A percentile compares a stretch with the other conserved stretches of the same genome.
Evolutionary conservation across 768 basidiomycete species (phyloP).

Genomic region (Lactifluus subvellereus): DNA sequence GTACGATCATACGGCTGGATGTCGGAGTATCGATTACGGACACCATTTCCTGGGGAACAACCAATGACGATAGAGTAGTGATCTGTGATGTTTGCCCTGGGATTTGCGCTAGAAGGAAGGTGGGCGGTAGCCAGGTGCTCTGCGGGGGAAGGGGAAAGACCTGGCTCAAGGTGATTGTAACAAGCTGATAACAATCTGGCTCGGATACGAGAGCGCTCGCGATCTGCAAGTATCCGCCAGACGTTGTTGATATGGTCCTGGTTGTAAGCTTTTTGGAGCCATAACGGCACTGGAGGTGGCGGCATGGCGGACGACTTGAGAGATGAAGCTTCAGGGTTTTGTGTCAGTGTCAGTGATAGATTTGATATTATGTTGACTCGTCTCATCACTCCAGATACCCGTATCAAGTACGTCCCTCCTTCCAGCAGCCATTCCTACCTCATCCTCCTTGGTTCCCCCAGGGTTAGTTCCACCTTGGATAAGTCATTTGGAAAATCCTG

Average conservation of each 20-base stretch:
- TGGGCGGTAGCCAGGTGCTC: conserved; percentile 2
- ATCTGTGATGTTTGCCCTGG: conserved; percentile 28
- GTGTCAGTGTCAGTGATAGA: no score
- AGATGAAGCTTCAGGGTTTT: not conserved
- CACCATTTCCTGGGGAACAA: conserved; percentile 37
- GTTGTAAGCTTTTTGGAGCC: conserved; percentile 29
- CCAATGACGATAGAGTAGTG: conserved; percentile 58
- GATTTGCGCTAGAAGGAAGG: conserved; percentile 22
- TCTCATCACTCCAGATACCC: conserved; percentile 22
- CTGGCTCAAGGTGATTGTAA: conserved; percentile 21
- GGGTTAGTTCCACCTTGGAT: conserved; percentile 33
- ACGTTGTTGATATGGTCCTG: conserved; percentile 30
- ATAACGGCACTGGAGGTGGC: conserved; percentile 21
- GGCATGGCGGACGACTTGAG: conserved; percentile 10
- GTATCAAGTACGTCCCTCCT: conserved; percentile 18
- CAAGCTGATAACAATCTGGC: conserved; percentile 30
- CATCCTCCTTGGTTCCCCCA: not conserved
- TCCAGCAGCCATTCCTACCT: not conserved
- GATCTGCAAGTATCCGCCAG: conserved; percentile 34
- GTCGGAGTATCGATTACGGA: conserved; percentile 64
- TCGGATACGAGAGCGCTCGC: conserved; percentile 35
- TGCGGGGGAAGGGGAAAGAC: conserved; percentile 22
- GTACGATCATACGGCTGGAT: conserved; percentile 81
- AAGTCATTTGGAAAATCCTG: conserved; percentile 28
- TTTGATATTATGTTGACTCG: conserved; percentile 11